Percentiles rank a stretch among this genome's conserved stretches.
phyloP scores from a whole-genome alignment of 768 basidiomycete genomes.

The Naganishia randhawae region DNA sequence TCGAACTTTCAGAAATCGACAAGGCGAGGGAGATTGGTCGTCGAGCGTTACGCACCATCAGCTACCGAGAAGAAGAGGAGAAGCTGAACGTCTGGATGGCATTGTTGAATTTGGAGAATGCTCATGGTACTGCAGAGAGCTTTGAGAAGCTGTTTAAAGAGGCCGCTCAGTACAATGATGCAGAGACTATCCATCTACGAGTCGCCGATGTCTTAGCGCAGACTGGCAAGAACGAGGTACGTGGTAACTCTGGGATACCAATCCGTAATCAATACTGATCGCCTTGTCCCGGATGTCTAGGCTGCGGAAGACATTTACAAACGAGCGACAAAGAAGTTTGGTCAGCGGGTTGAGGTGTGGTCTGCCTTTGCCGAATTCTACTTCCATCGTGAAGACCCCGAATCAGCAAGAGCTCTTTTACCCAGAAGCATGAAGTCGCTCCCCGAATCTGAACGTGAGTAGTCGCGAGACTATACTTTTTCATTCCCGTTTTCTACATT shows the following conservation, averaged over 20 bases:
- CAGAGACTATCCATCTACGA: conserved; percentile 81
- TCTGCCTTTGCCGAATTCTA: conserved; percentile 73
- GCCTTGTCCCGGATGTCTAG: conserved; percentile 53
- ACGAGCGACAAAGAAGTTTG: conserved; percentile 87
- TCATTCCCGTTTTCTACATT: too few species aligned
- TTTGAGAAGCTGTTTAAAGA: conserved; percentile 82
- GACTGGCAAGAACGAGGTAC: conserved; percentile 73
- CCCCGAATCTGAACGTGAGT: conserved; percentile 88
- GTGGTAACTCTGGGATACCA: conserved; percentile 29
- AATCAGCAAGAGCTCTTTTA: conserved; percentile 78
- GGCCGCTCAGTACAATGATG: conserved; percentile 82
- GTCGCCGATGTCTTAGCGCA: conserved; percentile 80
- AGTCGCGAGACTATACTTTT: not conserved
- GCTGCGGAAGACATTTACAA: conserved; percentile 90
- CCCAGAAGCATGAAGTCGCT: conserved; percentile 84
- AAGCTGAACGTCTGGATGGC: conserved; percentile 97
- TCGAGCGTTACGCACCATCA: conserved; percentile 79
- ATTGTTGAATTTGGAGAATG: conserved; percentile 85
- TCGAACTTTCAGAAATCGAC: conserved; percentile 92
- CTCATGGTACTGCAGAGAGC: conserved; percentile 78
- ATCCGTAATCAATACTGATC: not conserved
- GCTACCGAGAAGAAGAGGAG: conserved; percentile 92
- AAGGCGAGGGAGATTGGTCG: conserved; percentile 84
- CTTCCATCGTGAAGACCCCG: conserved; percentile 67
- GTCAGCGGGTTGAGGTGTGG: conserved; percentile 90